Percentiles rank a stretch among this genome's conserved stretches.
phyloP scores from a whole-genome alignment of 2,329 filamentous ascomycete species.

The Aspergillus udagawae region DNA sequence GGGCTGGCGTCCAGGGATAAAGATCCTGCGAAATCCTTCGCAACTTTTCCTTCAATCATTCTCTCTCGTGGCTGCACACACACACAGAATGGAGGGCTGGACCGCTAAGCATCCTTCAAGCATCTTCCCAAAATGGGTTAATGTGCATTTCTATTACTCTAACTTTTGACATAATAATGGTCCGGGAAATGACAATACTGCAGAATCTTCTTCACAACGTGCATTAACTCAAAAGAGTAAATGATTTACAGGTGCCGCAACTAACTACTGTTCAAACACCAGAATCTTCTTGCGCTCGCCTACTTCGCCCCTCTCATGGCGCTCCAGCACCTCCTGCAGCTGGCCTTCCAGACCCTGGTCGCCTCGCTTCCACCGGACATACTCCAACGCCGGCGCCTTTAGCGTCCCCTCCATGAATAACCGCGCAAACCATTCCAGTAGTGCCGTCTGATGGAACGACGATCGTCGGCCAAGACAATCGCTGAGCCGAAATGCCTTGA shows the following conservation, averaged over 20 bases:
- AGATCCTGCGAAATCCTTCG: not conserved
- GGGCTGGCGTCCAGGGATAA: not conserved
- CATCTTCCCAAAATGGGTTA: too few species aligned
- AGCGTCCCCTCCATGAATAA: not conserved
- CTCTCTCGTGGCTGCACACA: not conserved
- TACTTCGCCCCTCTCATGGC: not conserved
- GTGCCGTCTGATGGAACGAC: not conserved
- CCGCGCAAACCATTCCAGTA: not conserved
- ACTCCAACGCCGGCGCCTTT: not conserved
- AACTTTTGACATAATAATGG: too few species aligned
- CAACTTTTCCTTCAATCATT: not conserved
- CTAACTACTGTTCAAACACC: not conserved
- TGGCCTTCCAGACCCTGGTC: not conserved
- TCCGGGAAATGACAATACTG: too few species aligned
- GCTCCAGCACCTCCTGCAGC: not conserved
- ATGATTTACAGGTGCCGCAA: not conserved
- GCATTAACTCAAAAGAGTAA: too few species aligned
- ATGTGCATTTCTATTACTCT: too few species aligned
- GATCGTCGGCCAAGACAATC: not conserved
- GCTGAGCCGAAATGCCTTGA: not conserved
- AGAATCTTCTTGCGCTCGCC: not conserved
- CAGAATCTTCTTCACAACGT: too few species aligned
- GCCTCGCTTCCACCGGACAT: slow-evolving; percentile 1
- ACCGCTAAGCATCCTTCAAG: too few species aligned
- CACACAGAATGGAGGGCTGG: too few species aligned